Conservation (phyloP, 495 filamentous ascomycete species). For the Hypoxylon crocopeplum region DNA sequence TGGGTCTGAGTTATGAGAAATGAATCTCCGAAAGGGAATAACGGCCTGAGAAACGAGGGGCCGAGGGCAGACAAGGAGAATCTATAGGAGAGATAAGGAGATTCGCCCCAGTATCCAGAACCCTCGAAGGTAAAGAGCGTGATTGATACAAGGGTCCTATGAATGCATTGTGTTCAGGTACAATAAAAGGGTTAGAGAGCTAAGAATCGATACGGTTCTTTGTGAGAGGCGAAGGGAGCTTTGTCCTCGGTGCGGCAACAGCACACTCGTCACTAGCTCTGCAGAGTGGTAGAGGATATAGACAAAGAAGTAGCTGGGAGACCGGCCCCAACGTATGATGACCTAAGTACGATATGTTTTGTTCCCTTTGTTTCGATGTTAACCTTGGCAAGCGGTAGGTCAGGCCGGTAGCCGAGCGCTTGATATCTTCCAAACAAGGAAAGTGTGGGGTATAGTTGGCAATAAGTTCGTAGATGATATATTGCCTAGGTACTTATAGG, state of each 20-base stretch:
- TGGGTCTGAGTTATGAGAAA: constrained; percentile 15
- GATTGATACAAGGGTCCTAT: constrained; percentile 29
- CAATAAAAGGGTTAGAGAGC: constrained; percentile 13
- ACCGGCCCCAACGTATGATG: not conserved
- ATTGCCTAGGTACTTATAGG: constrained; percentile 19
- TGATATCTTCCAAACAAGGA: constrained; percentile 28
- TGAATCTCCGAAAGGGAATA: constrained; percentile 10
- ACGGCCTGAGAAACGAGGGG: constrained; percentile 15
- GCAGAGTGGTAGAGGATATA: not conserved
- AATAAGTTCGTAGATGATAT: constrained; percentile 20
- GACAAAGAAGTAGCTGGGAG: constrained; percentile 19
- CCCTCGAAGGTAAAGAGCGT: constrained; percentile 29
- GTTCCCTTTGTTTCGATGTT: constrained; percentile 20
- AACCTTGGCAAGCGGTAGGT: constrained; percentile 14
- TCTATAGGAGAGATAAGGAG: constrained; percentile 25
- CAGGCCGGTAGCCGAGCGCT: constrained; percentile 24
- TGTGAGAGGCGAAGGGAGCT: constrained; percentile 7
- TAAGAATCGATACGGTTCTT: constrained; percentile 22
- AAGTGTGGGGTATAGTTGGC: constrained; percentile 16
- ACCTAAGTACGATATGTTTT: not conserved
- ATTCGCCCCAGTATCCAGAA: constrained; percentile 31
- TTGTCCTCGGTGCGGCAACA: constrained; percentile 21
- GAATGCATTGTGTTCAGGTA: constrained; percentile 39
- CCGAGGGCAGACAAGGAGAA: constrained; percentile 25
- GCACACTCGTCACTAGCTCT: not conserved